Conservation (phyloP, 2,329 filamentous ascomycete species). For the Venturiaceae sp. region DNA sequence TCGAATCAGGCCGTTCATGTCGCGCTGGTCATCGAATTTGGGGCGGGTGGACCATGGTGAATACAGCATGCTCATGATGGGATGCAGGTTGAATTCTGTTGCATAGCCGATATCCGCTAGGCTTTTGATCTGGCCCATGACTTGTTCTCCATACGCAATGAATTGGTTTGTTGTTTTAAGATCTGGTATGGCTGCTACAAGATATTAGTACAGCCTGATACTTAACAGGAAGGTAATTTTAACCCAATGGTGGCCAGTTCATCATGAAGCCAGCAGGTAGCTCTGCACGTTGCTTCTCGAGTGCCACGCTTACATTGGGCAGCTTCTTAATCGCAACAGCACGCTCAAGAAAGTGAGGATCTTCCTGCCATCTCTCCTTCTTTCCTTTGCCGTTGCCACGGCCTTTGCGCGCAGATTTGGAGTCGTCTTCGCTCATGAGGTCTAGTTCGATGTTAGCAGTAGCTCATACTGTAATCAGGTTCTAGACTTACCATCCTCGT, state of each 20-base stretch:
- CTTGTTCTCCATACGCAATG: neutral
- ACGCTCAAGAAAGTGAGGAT: too few species aligned
- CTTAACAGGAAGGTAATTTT: too few species aligned
- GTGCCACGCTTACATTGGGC: too few species aligned
- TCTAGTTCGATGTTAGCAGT: neutral
- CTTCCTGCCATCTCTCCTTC: too few species aligned
- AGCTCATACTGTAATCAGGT: neutral
- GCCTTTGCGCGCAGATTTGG: neutral
- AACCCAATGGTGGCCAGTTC: too few species aligned
- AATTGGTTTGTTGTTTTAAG: neutral
- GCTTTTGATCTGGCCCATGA: neutral
- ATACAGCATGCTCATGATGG: neutral
- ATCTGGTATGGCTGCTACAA: neutral
- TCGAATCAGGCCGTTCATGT: neutral
- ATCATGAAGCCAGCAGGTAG: too few species aligned
- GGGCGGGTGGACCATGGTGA: neutral
- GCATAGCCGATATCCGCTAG: neutral
- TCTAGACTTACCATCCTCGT: neutral
- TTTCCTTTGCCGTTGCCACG: neutral
- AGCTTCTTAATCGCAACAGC: too few species aligned
- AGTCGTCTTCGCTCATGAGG: neutral
- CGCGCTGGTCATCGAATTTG: neutral
- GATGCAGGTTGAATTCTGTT: neutral
- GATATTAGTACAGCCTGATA: too few species aligned
- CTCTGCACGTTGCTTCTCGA: too few species aligned